A percentile compares a stretch with the other conserved stretches of the same genome.
Conservation (phyloP, 2,329 filamentous ascomycete species). For the Neurospora crassa region DNA sequence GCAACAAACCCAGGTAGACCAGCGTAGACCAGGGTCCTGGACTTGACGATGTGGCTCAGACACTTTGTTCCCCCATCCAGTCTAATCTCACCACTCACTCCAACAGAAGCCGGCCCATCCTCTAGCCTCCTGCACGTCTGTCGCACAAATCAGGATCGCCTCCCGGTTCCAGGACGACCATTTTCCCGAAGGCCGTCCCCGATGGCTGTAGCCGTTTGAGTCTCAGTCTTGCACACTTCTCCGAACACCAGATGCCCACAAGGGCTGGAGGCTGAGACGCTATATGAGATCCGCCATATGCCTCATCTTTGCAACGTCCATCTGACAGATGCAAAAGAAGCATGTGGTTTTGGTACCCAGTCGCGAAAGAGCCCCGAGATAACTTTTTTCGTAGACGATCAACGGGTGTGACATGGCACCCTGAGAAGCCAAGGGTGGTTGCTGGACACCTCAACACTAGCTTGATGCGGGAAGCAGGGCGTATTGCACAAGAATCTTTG, state of each 20-base stretch:
- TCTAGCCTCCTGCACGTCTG: slow-evolving; percentile 7
- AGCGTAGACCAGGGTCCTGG: background rate
- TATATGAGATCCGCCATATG: background rate
- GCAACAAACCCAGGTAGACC: background rate
- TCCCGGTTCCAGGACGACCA: background rate
- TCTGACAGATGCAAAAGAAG: background rate
- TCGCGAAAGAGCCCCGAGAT: background rate
- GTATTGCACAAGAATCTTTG: background rate
- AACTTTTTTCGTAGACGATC: background rate
- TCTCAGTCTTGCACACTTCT: background rate
- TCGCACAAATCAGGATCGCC: slow-evolving; percentile 3
- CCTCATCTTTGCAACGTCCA: background rate
- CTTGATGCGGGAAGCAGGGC: background rate
- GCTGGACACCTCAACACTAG: background rate
- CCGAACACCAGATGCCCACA: background rate
- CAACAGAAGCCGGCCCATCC: slow-evolving; percentile 2
- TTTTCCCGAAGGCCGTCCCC: background rate
- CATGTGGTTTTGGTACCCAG: background rate
- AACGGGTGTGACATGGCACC: background rate
- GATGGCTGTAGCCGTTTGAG: background rate
- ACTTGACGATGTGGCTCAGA: background rate
- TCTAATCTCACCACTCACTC: background rate
- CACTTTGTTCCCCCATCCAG: background rate
- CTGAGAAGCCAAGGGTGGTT: background rate
- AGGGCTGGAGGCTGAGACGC: background rate